Percentiles rank a stretch among this genome's conserved stretches.
Conservation (phyloP, 2,329 filamentous ascomycete species). For the Mycosphaerelloides madeirae region DNA sequence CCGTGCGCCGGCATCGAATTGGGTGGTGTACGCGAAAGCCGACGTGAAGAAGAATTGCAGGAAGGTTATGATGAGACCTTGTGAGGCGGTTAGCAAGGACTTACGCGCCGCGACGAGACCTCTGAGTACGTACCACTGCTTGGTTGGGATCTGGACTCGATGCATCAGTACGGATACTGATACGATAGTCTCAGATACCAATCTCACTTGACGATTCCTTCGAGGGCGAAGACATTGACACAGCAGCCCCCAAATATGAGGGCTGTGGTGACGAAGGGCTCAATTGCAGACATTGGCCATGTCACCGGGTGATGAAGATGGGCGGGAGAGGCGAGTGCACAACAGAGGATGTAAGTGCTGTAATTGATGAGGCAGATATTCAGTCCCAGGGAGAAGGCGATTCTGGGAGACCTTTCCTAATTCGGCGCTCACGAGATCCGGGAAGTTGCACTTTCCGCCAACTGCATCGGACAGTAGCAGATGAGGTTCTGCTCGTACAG, state of each 20-base stretch:
- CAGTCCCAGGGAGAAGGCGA: too few species aligned
- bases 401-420: too few species aligned
- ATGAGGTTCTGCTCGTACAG: too few species aligned
- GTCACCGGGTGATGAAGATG: too few species aligned
- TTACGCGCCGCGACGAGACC: too few species aligned
- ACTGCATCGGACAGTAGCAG: too few species aligned
- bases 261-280: conserved; percentile 55
- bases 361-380: too few species aligned
- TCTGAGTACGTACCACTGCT: conserved; percentile 61
- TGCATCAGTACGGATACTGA: conserved; percentile 8
- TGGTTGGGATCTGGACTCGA: conserved; percentile 63
- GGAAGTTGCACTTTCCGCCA: too few species aligned
- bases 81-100: too few species aligned
- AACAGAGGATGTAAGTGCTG: too few species aligned
- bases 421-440: too few species aligned
- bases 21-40: conserved; percentile 46
- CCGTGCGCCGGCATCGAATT: conserved; percentile 52
- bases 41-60: conserved; percentile 59
- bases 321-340: too few species aligned
- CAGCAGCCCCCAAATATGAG: conserved; percentile 96
- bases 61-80: conserved; percentile 60
- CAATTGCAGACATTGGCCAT: conserved; percentile 10
- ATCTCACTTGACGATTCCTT: conserved; percentile 86
- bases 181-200: background rate
- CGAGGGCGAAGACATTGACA: conserved; percentile 93